Conservation (phyloP, 139 green algal species). For the Chlorella sp. region DNA sequence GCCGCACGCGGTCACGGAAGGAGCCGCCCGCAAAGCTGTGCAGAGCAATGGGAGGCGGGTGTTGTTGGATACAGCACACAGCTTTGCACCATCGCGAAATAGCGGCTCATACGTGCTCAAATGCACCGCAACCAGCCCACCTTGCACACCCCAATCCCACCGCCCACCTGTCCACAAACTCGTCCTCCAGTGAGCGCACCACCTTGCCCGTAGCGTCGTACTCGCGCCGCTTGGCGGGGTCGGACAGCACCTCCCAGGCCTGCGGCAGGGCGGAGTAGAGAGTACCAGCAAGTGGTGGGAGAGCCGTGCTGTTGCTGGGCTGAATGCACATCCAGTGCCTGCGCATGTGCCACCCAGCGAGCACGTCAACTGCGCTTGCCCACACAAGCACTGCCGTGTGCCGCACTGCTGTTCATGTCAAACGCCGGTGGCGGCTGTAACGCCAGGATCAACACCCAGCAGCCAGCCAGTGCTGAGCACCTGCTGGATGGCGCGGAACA, state of each 20-base stretch:
- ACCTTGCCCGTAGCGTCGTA: slow-evolving; percentile 87
- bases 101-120: no score
- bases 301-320: no score
- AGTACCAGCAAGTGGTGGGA: neutral
- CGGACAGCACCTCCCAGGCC: slow-evolving; percentile 77
- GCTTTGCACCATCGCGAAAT: no score
- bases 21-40: slow-evolving; percentile 35
- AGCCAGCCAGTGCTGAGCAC: neutral
- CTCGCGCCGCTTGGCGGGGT: slow-evolving; percentile 57
- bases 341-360: no score
- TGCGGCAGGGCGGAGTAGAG: neutral
- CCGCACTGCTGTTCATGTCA: no score
- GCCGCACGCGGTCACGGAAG: slow-evolving; percentile 47
- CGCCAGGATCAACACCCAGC: no score
- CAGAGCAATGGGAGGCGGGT: neutral
- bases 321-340: no score
- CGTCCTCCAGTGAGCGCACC: slow-evolving; percentile 76
- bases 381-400: no score
- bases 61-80: no score
- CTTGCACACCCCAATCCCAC: neutral
- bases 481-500: slow-evolving; percentile 62
- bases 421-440: no score
- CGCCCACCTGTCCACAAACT: slow-evolving; percentile 77
- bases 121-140: no score
- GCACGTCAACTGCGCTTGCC: no score